Evolutionary conservation across 257 asterid species (phyloP).

Genomic region (Solanum piurae): DNA sequence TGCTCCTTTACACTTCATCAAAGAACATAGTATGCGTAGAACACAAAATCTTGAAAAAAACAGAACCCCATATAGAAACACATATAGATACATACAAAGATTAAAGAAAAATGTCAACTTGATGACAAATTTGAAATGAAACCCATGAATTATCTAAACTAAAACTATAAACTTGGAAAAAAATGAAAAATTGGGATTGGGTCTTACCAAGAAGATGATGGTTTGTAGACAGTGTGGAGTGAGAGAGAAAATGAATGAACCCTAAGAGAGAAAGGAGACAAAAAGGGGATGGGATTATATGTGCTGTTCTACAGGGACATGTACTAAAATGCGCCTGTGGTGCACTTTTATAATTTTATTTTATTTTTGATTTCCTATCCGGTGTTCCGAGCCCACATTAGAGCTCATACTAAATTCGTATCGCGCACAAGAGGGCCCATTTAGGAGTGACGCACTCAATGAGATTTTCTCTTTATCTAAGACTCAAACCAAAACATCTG

Average conservation of each 20-base stretch:
- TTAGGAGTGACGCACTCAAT: no score
- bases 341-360: neutral
- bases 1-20: neutral
- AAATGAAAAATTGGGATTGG: neutral
- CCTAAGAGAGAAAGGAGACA: neutral
- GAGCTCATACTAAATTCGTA: neutral
- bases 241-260: neutral
- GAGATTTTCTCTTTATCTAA: neutral
- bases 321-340: neutral
- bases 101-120: neutral
- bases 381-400: no score
- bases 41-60: neutral
- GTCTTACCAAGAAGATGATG: conserved; percentile 1
- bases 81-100: neutral
- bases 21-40: neutral
- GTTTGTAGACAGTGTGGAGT: neutral
- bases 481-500: accelerated
- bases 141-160: neutral
- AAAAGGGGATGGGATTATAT: neutral
- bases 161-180: neutral
- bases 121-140: neutral
- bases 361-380: no score
- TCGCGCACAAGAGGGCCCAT: no score
- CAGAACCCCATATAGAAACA: neutral
- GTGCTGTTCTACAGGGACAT: neutral